Evolutionary conservation across 2,329 filamentous ascomycete species (phyloP).

Genomic region (Calonectria crousiana): DNA sequence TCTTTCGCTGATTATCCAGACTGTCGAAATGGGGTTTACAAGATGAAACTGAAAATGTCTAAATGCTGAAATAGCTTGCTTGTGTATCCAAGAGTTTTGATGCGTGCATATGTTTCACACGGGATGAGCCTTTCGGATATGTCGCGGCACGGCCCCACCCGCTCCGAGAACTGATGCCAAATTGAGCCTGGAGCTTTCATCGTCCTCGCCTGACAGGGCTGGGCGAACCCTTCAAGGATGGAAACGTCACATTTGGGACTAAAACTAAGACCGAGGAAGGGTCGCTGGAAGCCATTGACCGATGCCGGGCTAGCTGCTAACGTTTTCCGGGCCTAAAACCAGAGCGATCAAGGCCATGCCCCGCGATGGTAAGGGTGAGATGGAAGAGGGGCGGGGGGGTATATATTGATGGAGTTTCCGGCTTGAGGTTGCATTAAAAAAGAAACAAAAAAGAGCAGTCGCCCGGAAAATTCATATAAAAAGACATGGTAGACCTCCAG

Average conservation of each 20-base stretch:
- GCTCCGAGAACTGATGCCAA: background rate
- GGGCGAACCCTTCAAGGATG: too few relatives aligned
- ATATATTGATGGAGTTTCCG: background rate
- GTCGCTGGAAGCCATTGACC: background rate
- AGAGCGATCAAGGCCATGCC: background rate
- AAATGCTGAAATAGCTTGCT: background rate
- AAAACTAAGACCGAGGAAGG: background rate
- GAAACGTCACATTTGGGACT: background rate
- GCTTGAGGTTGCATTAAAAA: too few relatives aligned
- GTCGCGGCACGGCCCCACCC: background rate
- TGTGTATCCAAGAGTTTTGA: background rate
- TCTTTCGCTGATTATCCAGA: background rate
- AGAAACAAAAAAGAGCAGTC: background rate
- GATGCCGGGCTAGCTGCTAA: constrained; percentile 11
- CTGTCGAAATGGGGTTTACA: background rate
- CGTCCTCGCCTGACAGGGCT: background rate
- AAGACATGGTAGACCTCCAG: constrained; percentile 1
- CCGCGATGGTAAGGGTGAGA: background rate
- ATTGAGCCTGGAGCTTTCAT: background rate
- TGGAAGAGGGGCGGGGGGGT: background rate
- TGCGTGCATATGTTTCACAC: background rate
- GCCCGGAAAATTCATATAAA: background rate
- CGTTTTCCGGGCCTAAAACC: constrained; percentile 15
- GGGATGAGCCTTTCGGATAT: background rate
- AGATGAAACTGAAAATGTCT: background rate